Percentiles rank a stretch among this genome's conserved stretches.
phyloP scores from a whole-genome alignment of 2,329 filamentous ascomycete genomes.

The Bretziella fagacearum region DNA sequence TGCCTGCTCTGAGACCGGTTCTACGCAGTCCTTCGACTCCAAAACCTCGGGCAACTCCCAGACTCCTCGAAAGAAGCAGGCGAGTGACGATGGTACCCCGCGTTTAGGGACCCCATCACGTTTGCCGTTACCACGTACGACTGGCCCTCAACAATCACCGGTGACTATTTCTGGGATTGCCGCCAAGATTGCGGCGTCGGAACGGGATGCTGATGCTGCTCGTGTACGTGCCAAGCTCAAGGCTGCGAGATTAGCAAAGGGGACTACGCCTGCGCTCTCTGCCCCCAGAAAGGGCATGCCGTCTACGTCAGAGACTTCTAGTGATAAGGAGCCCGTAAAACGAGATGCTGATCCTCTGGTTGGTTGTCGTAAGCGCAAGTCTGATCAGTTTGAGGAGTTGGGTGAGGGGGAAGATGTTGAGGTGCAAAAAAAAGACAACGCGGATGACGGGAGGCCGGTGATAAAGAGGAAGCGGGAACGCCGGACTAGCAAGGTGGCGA shows the following conservation, averaged over 20 bases:
- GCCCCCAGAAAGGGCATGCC: not conserved
- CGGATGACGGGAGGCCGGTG: slow-evolving; percentile 17
- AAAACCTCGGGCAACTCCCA: not conserved
- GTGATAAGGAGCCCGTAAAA: slow-evolving; percentile 24
- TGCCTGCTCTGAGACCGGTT: slow-evolving; percentile 8
- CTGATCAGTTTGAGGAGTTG: slow-evolving; percentile 11
- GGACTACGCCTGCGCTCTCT: not conserved
- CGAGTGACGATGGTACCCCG: slow-evolving; percentile 10
- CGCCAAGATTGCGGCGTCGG: slow-evolving; percentile 46
- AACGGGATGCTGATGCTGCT: slow-evolving; percentile 46
- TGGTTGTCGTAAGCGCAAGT: slow-evolving; percentile 15
- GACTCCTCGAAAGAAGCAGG: slow-evolving; percentile 2
- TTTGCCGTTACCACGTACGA: slow-evolving; percentile 22
- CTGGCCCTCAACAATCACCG: slow-evolving; percentile 34
- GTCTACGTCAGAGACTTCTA: slow-evolving; percentile 3
- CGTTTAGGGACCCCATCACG: slow-evolving; percentile 20
- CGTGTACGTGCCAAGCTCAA: slow-evolving; percentile 45
- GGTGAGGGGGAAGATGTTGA: slow-evolving; percentile 14
- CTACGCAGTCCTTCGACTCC: slow-evolving; percentile 5
- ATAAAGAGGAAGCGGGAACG: slow-evolving; percentile 34
- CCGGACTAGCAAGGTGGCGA: slow-evolving; percentile 36
- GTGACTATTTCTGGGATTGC: slow-evolving; percentile 45
- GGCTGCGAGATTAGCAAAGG: slow-evolving; percentile 29
- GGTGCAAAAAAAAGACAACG: slow-evolving; percentile 6
- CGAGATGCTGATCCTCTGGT: slow-evolving; percentile 18